Base-by-base conservation (phyloP, 2,329 filamentous ascomycete species). In the Pseudogymnoascus sp. region DNA sequence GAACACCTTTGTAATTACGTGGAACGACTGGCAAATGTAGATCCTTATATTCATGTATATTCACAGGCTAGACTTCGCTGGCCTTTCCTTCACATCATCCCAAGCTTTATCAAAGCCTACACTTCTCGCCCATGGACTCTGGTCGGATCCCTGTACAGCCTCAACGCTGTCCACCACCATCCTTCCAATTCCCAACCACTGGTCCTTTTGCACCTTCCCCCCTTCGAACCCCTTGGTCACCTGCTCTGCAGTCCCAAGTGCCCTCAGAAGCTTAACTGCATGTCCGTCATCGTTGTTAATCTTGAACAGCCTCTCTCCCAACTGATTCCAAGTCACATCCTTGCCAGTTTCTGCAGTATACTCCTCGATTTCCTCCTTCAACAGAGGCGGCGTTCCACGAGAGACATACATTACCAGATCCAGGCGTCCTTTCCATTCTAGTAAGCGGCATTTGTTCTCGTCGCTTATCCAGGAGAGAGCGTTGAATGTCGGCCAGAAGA, bases 341-440 rank as follows among this genome's bases (percentile, higher is more conserved):
- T 66, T 62, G 3, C 70, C 68, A 59, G 78, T 75, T 63, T 77
- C 82, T 0, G 87, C 82, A 1, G 76, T 73, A 70, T 95, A 93
- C 0, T 75, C 71, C 0, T 73, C 75, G 62, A 96, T 82, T 59
- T 86, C 81, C 3, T 86, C 79, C 0, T 84, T 63, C 0, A 81
- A 75, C 0, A 93, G 80, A 0, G 81, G 74, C 0, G 91, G 88
- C 1, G 80, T 82, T 3, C 82, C 82, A 8, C 88, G 81, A 1
- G 88, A 89, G 0, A 87, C 83, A 72, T 96, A 96, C 75, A 91
- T 80, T 5, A 87, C 71, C 5, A 96, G 77, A 72, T 95, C 90
- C 68, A 87, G 76, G 43, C 91, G 84, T 60, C 87, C 89, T 75
- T 96, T 96, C 84, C 87, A 93, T 74, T 95, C 89, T 6, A 96